Conservation (phyloP, 495 filamentous ascomycete species). For the Oleoguttula mirabilis region DNA sequence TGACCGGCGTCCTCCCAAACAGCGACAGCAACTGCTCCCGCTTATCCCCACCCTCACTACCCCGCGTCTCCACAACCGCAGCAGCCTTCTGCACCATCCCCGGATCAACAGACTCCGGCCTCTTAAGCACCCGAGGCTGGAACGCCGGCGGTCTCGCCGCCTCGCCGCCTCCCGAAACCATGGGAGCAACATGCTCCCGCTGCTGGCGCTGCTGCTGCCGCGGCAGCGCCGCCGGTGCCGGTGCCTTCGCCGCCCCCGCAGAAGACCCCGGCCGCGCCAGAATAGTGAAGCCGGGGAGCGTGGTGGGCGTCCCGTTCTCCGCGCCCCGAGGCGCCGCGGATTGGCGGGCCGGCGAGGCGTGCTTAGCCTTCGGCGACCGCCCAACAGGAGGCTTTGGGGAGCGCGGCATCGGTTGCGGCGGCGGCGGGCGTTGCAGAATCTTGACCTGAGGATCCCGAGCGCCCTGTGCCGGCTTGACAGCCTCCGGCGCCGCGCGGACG, state of each 20-base stretch:
- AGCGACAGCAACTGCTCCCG: constrained; percentile 18
- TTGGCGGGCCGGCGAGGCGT: not conserved
- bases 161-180: no score
- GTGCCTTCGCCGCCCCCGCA: constrained; percentile 29
- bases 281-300: constrained; percentile 37
- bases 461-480: not conserved
- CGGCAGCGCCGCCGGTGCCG: no score
- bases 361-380: constrained; percentile 3
- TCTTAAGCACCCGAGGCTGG: constrained; percentile 12
- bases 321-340: not conserved
- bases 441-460: not conserved
- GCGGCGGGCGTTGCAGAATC: not conserved
- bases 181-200: no score
- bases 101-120: constrained; percentile 8
- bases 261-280: constrained; percentile 32
- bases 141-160: no score
- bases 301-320: constrained; percentile 5
- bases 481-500: not conserved
- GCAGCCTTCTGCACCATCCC: constrained; percentile 12
- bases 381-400: not conserved
- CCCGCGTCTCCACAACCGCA: constrained; percentile 5
- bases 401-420: not conserved
- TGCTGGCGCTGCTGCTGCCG: no score
- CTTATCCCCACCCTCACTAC: constrained; percentile 8
- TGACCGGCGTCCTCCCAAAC: constrained; percentile 9